Percentiles rank a stretch among this genome's conserved stretches.
Conservation (phyloP, 2,329 filamentous ascomycete genomes). For the Pestalotiopsis sp. region DNA sequence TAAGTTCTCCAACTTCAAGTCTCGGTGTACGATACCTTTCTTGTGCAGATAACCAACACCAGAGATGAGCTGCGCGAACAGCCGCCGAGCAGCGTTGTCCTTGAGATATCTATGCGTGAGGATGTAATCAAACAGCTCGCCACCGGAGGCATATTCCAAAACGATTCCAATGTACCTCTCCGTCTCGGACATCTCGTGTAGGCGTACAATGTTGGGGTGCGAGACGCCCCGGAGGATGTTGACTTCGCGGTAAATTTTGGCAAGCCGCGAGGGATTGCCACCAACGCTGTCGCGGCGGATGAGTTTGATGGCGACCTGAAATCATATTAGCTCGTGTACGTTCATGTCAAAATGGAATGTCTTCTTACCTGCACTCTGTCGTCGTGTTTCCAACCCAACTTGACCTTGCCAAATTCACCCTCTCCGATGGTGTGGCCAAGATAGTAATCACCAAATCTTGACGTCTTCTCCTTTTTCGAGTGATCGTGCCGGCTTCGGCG, state of each 20-base stretch:
- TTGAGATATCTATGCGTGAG: constrained; percentile 96
- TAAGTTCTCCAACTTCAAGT: constrained; percentile 95
- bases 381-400: constrained; percentile 96
- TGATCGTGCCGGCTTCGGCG: constrained; percentile 64
- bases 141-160: constrained; percentile 95
- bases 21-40: constrained; percentile 96
- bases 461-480: constrained; percentile 68
- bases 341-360: constrained; percentile 10
- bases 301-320: constrained; percentile 87
- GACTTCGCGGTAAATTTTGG: constrained; percentile 98
- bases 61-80: constrained; percentile 95
- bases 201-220: constrained; percentile 93
- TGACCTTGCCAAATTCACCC: constrained; percentile 98
- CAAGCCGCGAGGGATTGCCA: constrained; percentile 82
- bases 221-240: constrained; percentile 84
- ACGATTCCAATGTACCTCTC: constrained; percentile 98
- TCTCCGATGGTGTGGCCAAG: constrained; percentile 95
- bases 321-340: constrained; percentile 16
- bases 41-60: constrained; percentile 98
- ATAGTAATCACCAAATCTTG: constrained; percentile 93
- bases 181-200: constrained; percentile 99
- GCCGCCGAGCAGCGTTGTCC: constrained; percentile 83
- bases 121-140: constrained; percentile 98
- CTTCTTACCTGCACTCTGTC: constrained; percentile 75
- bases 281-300: constrained; percentile 92